Conservation (phyloP, 805 yeast species). For the Yarrowia bubula region DNA sequence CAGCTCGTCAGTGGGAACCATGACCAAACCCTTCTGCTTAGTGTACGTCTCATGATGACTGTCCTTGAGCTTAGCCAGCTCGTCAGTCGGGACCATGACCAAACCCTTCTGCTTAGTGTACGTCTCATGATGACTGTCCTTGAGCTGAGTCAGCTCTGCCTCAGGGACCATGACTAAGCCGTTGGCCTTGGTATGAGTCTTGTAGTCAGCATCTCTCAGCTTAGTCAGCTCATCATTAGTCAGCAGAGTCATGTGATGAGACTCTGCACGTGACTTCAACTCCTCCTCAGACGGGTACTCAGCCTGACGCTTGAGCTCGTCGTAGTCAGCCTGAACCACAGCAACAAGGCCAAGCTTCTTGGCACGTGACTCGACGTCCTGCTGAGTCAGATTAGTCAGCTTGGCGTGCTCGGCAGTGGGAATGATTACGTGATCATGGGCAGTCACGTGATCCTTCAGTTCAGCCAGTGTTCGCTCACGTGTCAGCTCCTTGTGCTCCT, state of each 20-base stretch:
- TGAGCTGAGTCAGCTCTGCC: slow-evolving; percentile 31
- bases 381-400: slow-evolving; percentile 33
- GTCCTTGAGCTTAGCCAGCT: slow-evolving; percentile 31
- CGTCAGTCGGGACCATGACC: slow-evolving; percentile 28
- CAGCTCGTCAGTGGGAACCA: slow-evolving; percentile 30
- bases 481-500: slow-evolving; percentile 28
- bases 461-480: slow-evolving; percentile 36
- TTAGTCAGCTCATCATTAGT: slow-evolving; percentile 29
- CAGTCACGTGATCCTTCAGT: slow-evolving; percentile 38
- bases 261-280: slow-evolving; percentile 25
- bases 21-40: neutral
- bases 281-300: slow-evolving; percentile 32
- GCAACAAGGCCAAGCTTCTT: slow-evolving; percentile 30
- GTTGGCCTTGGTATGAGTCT: neutral
- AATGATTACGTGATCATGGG: slow-evolving; percentile 41
- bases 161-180: slow-evolving; percentile 25
- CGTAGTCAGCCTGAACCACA: slow-evolving; percentile 31
- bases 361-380: slow-evolving; percentile 29
- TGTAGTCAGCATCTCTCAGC: neutral
- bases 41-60: neutral
- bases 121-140: slow-evolving; percentile 15
- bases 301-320: slow-evolving; percentile 31
- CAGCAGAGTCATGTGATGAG: slow-evolving; percentile 22
- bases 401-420: slow-evolving; percentile 40
- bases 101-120: neutral